Conservation (phyloP, 306 rosid species). For the Mucuna pruriens region DNA sequence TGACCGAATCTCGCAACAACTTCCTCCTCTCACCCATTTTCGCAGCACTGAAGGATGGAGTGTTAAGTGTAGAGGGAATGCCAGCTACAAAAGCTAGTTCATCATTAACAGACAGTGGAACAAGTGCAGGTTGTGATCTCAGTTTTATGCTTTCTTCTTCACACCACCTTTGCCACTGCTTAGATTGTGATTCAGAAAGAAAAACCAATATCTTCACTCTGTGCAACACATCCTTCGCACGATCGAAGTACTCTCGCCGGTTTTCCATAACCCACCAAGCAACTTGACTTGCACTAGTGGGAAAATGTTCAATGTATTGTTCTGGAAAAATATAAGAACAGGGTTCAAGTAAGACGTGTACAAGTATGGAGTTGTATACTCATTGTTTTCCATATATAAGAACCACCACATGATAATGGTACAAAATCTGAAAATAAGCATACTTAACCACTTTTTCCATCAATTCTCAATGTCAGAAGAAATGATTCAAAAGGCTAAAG, state of each 20-base stretch:
- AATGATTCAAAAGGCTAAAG: background rate
- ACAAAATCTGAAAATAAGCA: background rate
- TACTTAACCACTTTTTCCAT: background rate
- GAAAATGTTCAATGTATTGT: slow-evolving; percentile 75
- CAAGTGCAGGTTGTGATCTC: slow-evolving; percentile 65
- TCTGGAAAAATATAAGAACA: slow-evolving; percentile 50
- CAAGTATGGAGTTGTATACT: background rate
- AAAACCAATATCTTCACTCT: slow-evolving; percentile 74
- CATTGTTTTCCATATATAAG: background rate
- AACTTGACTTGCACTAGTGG: slow-evolving; percentile 82
- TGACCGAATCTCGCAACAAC: slow-evolving; percentile 62
- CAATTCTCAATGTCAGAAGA: background rate
- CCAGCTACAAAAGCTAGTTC: slow-evolving; percentile 88
- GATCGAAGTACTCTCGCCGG: slow-evolving; percentile 81
- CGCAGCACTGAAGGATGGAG: slow-evolving; percentile 55
- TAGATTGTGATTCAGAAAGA: slow-evolving; percentile 78
- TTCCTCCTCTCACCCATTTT: slow-evolving; percentile 70
- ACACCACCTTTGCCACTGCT: slow-evolving; percentile 84
- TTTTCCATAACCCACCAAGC: slow-evolving; percentile 99
- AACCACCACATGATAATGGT: background rate
- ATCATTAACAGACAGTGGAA: slow-evolving; percentile 83
- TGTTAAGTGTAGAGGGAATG: slow-evolving; percentile 61
- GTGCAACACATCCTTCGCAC: slow-evolving; percentile 69
- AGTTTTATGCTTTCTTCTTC: slow-evolving; percentile 74
- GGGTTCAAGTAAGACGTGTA: background rate